Base-by-base conservation (phyloP, 129 eudicot genomes). In the Chrysanthemum makinoi region DNA sequence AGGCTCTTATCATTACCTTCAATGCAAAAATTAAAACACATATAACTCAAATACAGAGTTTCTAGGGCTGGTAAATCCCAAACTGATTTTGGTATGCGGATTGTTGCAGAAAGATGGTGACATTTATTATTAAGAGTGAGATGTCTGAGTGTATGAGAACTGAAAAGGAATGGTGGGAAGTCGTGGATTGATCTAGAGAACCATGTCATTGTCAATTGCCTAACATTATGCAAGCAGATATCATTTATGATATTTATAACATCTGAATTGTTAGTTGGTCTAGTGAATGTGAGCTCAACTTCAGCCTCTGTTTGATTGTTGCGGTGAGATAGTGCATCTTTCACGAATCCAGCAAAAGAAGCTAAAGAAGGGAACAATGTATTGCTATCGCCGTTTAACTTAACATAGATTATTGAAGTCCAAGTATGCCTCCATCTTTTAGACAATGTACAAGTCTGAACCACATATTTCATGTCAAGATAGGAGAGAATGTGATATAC, bases 401-500 rank as follows among this genome's bases (percentile, higher is more conserved):
- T 47, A 3, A 75, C 61, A 3, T 18, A 15, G 18, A 39, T 33
- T 8, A 19, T 18, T 33, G 39, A 57, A 44, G 57, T 67, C 80
- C 80, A 75, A 46, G 19, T n/a, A 59, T 51, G 24, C 74, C 28
- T 49, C 74, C 74, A 75, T 49, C 6, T 57, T 4, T 6, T 16
- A 28, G 80, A 67, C 74, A 75, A 24, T 13, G 26, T 15, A 14
- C 68, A 19, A 33, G 68, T 67, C 66, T 26, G 74, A 47, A 75
- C 61, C 19, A 61, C 44, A 28, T 46, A 57, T 67, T 48, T 47
- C 19, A 33, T 26, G 58, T 75, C 80, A 5, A 52, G 55, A 17
- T 46, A 67, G 19, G 80, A 58, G 18, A 75, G 62, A 49, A 75
- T 67, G 52, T 48, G 74, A 57, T 16, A 69, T 22, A 67, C 49